A percentile compares a stretch with the other conserved stretches of the same genome.
phyloP scores from a whole-genome alignment of 768 basidiomycete genomes.

The Panellus pusillus region DNA sequence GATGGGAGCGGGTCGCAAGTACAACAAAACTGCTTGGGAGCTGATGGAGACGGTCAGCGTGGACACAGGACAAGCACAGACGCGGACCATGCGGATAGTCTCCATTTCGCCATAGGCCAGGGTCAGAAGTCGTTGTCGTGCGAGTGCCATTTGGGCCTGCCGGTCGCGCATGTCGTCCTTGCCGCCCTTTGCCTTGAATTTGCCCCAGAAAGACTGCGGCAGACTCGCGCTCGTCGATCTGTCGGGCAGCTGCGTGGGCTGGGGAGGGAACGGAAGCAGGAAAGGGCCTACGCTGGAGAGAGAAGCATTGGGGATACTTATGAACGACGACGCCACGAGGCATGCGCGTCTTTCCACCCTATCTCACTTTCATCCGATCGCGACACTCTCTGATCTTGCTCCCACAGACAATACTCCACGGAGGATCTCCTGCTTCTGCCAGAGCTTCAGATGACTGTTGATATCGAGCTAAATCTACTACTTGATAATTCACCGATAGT shows the following conservation, averaged over 20 bases:
- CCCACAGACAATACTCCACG: slow-evolving; percentile 3
- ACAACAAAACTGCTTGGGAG: slow-evolving; percentile 70
- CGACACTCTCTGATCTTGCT: no score
- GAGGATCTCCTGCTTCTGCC: slow-evolving; percentile 11
- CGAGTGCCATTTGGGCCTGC: slow-evolving; percentile 64
- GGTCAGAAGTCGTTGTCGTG: slow-evolving; percentile 75
- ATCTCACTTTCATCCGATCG: no score
- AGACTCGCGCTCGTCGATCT: slow-evolving; percentile 69
- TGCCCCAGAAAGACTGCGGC: slow-evolving; percentile 60
- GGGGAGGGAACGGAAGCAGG: slow-evolving; percentile 28
- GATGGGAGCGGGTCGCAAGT: slow-evolving; percentile 27
- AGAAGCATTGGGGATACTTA: slow-evolving; percentile 59
- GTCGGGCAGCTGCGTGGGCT: slow-evolving; percentile 37
- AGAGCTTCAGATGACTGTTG: slow-evolving; percentile 16
- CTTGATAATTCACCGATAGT: no score
- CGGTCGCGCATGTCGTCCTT: slow-evolving; percentile 66
- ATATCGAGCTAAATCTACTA: no score
- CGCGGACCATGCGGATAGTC: slow-evolving; percentile 69
- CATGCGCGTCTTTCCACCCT: no score
- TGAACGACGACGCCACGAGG: slow-evolving; percentile 64
- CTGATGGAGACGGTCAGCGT: slow-evolving; percentile 35
- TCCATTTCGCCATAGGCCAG: slow-evolving; percentile 85
- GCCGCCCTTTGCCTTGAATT: slow-evolving; percentile 64
- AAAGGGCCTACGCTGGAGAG: slow-evolving; percentile 70
- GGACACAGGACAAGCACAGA: background rate